Evolutionary conservation across 2,329 filamentous ascomycete species (phyloP), one percentile per base, ranked within the genome.

Genomic region (Aspergillus sp.): DNA sequence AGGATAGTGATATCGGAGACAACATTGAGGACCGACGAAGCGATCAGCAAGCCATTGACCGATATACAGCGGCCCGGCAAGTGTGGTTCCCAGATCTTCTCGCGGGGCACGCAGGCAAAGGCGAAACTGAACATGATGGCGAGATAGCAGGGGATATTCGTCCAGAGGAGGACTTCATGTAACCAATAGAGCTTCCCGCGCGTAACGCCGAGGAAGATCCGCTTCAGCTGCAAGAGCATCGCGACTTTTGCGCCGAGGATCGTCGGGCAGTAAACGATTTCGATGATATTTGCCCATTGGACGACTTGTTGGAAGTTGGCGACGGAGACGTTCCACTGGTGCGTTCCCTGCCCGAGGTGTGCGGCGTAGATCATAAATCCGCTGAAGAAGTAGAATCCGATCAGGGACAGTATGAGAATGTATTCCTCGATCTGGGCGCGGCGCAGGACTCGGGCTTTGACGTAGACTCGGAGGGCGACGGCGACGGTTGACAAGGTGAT

Each of bases 161-260:
- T 56, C 54, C 54, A 56, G 2, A 56, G 43, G 15, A 56, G 54
- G 17, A 38, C 31, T 25, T 56, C 54, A 23, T 56, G 54, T 3
- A 56, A 11, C 54, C 54, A 56, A 28, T 22, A 56, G 8, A 56
- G 25, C 9, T 38, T 56, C 3, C 54, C 54, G 3, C 19, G n/a
- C 11, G n/a, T 56, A 43, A 23, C 23, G 43, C 48, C 54, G 11
- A 56, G 23, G 25, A 56, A 56, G 8, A 56, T 56, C 1, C 54
- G 54, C 28, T 56, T 56, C 54, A 56, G 48, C 54, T 56, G 54
- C 25, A 56, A 23, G 1, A 56, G 54, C 54, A 56, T 48, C 11
- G 54, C 54, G 15, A 56, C 54, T 22, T 56, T 56, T 28, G 54
- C 54, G 19, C 54, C 54, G 8, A 56, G 41, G 54, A 56, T 56